Base-by-base conservation (phyloP, 768 basidiomycete genomes). In the Melanogaster broomeanus region DNA sequence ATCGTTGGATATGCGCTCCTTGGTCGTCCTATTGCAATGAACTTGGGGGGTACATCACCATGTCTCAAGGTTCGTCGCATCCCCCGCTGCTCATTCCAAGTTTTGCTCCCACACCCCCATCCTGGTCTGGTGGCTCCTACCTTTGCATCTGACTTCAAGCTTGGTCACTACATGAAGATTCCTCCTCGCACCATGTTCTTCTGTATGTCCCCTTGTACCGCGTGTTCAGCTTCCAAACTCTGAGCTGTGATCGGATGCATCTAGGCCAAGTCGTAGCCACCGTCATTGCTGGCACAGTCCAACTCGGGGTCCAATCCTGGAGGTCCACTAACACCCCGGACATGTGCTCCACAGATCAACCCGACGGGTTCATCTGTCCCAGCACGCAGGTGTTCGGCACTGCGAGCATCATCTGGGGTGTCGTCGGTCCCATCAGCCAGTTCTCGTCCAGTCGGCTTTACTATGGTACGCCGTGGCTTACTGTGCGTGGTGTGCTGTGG, bases 351-450 rank as follows among this genome's bases (percentile, higher is more conserved):
- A 45, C 52, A 6, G 60, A 55, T 12, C 67, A 70, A 28, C 57
- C 55, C 19, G 7, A 84, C 58, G 79, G 80, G 22, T 90, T 90
- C 67, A 85, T 81, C 48, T 91, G 89, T 65, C 87, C 88, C 0
- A n/a, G n/a, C n/a, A n/a, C n/a, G n/a, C n/a, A n/a, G n/a, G n/a
- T n/a, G n/a, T n/a, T n/a, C n/a, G n/a, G 87, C 33, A 88, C 87
- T 3, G 90, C 90, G 21, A 83, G 82, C 52, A 80, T 92, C 55
- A 79, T 92, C 55, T 90, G 84, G 84, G 88, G 91, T 54, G 87
- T 89, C 54, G 87, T 93, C 49, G 89, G 90, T 2, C 90, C 90
- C 6, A 73, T 70, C 27, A 76, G 82, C n/a, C 77, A 84, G 62
- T 92, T 88, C 75, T 87, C 81, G 2, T 42, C 71, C 16, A 87